phyloP scores from a whole-genome alignment of 2,329 filamentous ascomycete genomes.

The Cladophialophora yegresii region DNA sequence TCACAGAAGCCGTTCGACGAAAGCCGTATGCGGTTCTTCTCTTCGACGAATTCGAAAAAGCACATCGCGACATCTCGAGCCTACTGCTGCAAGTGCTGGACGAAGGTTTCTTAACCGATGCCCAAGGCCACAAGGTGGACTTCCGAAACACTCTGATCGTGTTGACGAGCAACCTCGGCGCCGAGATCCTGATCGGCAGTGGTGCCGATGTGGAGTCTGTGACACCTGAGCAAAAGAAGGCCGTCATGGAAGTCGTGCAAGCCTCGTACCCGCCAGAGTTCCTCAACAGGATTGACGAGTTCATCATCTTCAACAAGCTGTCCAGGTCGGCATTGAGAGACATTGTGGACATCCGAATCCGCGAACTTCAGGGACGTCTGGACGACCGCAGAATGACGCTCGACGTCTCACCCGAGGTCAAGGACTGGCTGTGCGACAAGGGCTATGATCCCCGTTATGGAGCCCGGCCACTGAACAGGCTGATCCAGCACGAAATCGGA shows the following conservation, averaged over 20 bases:
- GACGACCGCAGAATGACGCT: conserved; percentile 83
- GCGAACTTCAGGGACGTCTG: conserved; percentile 78
- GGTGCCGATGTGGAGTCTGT: conserved; percentile 66
- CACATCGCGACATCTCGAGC: conserved; percentile 90
- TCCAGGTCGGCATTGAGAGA: conserved; percentile 76
- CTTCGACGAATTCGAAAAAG: conserved; percentile 98
- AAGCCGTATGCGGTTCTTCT: conserved; percentile 94
- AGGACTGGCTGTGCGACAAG: conserved; percentile 81
- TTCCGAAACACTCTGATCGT: conserved; percentile 97
- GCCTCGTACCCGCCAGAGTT: conserved; percentile 82
- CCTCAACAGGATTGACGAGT: conserved; percentile 93
- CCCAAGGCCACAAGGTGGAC: conserved; percentile 94
- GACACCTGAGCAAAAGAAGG: conserved; percentile 69
- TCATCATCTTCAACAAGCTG: conserved; percentile 91
- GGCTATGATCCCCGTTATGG: conserved; percentile 93
- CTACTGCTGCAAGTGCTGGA: conserved; percentile 91
- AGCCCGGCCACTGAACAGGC: conserved; percentile 82
- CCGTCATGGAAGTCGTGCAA: conserved; percentile 86
- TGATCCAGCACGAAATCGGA: conserved; percentile 87
- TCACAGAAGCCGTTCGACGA: conserved; percentile 90
- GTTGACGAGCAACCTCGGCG: conserved; percentile 90
- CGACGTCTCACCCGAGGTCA: conserved; percentile 68
- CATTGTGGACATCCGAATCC: conserved; percentile 89
- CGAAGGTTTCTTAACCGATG: conserved; percentile 92
- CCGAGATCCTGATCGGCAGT: conserved; percentile 81